Base-by-base conservation (phyloP, 441 rosid species). In the Viola pubescens region DNA sequence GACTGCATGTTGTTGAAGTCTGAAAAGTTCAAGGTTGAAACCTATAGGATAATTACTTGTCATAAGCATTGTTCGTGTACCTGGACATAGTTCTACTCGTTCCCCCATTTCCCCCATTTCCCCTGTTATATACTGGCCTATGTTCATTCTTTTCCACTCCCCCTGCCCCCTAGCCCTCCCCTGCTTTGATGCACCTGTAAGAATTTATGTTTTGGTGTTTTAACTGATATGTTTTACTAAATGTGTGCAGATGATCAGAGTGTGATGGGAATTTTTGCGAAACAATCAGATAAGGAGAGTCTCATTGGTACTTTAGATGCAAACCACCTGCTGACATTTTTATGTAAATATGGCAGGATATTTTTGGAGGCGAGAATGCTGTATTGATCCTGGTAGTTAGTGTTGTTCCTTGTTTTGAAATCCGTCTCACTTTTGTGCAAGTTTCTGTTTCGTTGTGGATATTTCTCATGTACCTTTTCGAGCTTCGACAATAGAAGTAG, bases 181-280 rank as follows among this genome's bases (percentile, higher is more conserved):
- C 19, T 47, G 51, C 48, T 62, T 37, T 11, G 26, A 0, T 9
- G 12, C 45, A 52, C 41, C 37, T 61, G 34, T 44, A 11, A 45
- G 39, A 4, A 37, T 55, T 37, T 37, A 6, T 2, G 16, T 2
- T 14, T 14, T 59, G 19, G 10, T 41, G n/a, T 19, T n/a, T 9
- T 16, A 8, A 3, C 16, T 7, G 8, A 2, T 38, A 5, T n/a
- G 3, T 9, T 34, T 6, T 54, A 6, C 16, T 34, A 40, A 50
- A 61, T 52, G n/a, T 46, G 37, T 62, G 78, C 81, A 79, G 82
- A 67, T 69, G 77, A 59, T 75, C 49, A 73, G 67, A 42, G 76
- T 72, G 12, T 79, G 84, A 83, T 53, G 56, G 70, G 52, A 41
- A 47, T 60, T 26, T 26, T 37, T n/a, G 52, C 62, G 37, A 26